Conservation (phyloP, 352 stramenopile genomes). For the Globisporangium megalacanthum region DNA sequence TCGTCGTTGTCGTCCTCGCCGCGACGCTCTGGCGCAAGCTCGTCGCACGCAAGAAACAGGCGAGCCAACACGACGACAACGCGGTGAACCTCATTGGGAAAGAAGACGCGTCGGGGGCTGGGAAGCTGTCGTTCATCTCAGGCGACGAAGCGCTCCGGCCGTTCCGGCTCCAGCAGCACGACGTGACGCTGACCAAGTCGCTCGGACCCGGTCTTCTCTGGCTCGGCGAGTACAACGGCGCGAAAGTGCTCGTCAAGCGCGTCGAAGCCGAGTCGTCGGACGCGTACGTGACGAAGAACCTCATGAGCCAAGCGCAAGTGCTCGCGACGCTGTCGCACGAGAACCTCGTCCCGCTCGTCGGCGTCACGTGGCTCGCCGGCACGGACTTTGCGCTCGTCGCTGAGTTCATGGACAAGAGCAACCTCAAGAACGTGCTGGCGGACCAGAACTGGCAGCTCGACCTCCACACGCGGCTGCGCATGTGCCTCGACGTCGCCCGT, state of each 20-base stretch:
- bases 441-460: slow-evolving; percentile 53
- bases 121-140: slow-evolving; percentile 57
- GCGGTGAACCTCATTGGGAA: slow-evolving; percentile 46
- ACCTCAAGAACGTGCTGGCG: slow-evolving; percentile 47
- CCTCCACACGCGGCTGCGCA: slow-evolving; percentile 47
- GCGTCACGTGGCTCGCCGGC: slow-evolving; percentile 63
- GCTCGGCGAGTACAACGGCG: slow-evolving; percentile 46
- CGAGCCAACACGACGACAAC: slow-evolving; percentile 13
- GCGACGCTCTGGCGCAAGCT: slow-evolving; percentile 33
- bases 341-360: slow-evolving; percentile 60
- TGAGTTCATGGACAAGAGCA: slow-evolving; percentile 75
- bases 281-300: slow-evolving; percentile 45
- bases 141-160: slow-evolving; percentile 55
- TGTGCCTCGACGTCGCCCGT: slow-evolving; percentile 58
- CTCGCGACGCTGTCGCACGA: slow-evolving; percentile 48
- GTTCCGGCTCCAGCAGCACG: slow-evolving; percentile 42
- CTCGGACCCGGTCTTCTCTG: slow-evolving; percentile 43
- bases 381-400: slow-evolving; percentile 71
- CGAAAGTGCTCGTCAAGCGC: slow-evolving; percentile 67
- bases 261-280: slow-evolving; percentile 61
- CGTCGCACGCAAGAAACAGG: slow-evolving; percentile 16
- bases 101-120: slow-evolving; percentile 20
- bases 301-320: slow-evolving; percentile 47
- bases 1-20: slow-evolving; percentile 30
- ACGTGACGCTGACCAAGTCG: slow-evolving; percentile 42